Evolutionary conservation across 306 rosid genomes (phyloP), one percentile per base, ranked within the genome.

Genomic region (Malus sieversii): DNA sequence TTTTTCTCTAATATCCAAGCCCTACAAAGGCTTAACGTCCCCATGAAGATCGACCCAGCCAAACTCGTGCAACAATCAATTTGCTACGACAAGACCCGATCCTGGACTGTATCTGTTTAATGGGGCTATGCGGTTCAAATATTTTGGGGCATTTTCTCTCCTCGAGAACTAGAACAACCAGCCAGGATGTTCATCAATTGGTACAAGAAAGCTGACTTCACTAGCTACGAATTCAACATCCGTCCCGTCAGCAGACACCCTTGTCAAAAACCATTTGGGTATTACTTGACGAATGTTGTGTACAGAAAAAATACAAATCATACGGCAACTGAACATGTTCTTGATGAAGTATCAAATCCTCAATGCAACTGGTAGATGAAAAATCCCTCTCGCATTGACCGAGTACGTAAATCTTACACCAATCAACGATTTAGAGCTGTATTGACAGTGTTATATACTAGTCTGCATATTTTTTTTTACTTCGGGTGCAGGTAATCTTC

Each of bases 81-180:
- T 15, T 90, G 97, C 84, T 89, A 93, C 23, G 93, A 93, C 84
- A 77, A 79, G 27, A 33, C 71, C 32, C 84, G 84, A 0, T 79
- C 52, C 1, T 93, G 98, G 97, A 93, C 93, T 33, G 22, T 89
- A 44, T 86, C 97, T 0, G 86, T 89, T 3, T 84, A 96, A 0
- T 89, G 98, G 97, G 98, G 96, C 19, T 89, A 86, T 5, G 84
- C 90, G 4, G 89, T 91, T 68, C 97, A 93, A 78, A 89, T 93
- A n/a, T 77, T 78, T 44, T 87, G 90, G 4, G 93, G 96, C 25
- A 66, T 75, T 18, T 80, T 88, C 65, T 79, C 86, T 0, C 84
- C 86, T 70, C 84, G 92, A 48, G 97, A 91, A 45, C 76, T 93
- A 61, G 96, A 93, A 72, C 80, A 82, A 70, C 97, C 97, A 0